Base-by-base conservation (phyloP, 2,329 filamentous ascomycete species). In the Beauveria medogensis region DNA sequence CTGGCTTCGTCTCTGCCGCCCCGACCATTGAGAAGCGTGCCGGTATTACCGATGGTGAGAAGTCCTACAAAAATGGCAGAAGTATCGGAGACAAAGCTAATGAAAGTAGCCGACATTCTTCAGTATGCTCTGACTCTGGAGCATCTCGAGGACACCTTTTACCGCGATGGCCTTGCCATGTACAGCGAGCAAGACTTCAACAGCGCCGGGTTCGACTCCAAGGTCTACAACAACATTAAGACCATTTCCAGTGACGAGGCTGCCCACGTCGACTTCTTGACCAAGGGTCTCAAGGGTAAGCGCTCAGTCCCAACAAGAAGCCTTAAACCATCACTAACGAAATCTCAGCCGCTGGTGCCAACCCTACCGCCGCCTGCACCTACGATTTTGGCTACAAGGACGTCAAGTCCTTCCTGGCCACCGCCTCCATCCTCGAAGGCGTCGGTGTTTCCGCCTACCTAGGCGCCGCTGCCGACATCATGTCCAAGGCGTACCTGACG, bases 391-490 rank as follows among this genome's bases (percentile, higher is more conserved):
- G 78, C 66, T 84, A 89, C 72, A 85, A 83, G 55, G 82, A 85
- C 67, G 86, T 86, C 53, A 76, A 78, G 24, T 75, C 77, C 69
- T 91, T 92, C 85, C 81, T 92, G 43, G 82, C 80, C 55, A 88
- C 85, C 3, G 88, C 88, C 16, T 80, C 82, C 65, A 77, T 91
- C 24, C 83, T 92, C 62, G 89, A 92, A 74, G 88, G 83, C 68
- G 81, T 90, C 62, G 88, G 88, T 72, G 81, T 91, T 37, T 88
- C 86, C n/a, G 88, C 88, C 64, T 88, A 86, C 74, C 82, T 91
- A 16, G 88, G 88, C 62, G 88, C 86, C 28, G 87, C 87, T 16
- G 84, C 86, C 5, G 78, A 90, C 37, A 73, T 91, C 64, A 78
- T 81, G 51, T 78, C 80, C 60, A 75, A 79, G 55, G 78, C 77